Conservation (phyloP, 495 filamentous ascomycete genomes). For the Saxophila tyrrhenica region DNA sequence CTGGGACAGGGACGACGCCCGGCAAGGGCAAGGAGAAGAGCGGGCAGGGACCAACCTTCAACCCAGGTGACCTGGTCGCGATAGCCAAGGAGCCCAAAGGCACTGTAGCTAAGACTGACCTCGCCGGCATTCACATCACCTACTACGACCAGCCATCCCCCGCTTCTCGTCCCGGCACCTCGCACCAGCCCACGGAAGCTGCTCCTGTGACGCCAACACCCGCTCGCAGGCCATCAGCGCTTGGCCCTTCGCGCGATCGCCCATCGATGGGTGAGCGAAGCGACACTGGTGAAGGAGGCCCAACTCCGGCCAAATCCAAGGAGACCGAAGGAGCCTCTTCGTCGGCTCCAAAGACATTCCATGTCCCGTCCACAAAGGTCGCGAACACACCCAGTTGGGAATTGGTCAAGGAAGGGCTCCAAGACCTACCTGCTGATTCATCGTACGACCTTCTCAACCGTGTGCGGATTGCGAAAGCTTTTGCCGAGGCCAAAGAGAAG, state of each 20-base stretch:
- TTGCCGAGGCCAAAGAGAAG: constrained; percentile 50
- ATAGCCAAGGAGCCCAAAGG: constrained; percentile 46
- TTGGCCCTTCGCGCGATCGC: constrained; percentile 23
- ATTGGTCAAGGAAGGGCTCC: constrained; percentile 50
- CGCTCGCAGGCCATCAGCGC: constrained; percentile 29
- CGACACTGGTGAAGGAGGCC: constrained; percentile 44
- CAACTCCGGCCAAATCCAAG: constrained; percentile 4
- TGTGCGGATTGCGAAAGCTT: constrained; percentile 65
- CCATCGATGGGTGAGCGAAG: constrained; percentile 30
- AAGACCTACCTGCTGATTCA: constrained; percentile 56
- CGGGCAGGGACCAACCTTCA: constrained; percentile 36
- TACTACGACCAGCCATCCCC: constrained; percentile 44
- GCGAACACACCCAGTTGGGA: constrained; percentile 51
- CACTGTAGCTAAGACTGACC: constrained; percentile 35
- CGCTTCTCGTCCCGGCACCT: constrained; percentile 9
- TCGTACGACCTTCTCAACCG: constrained; percentile 82
- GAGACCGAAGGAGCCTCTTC: constrained; percentile 7
- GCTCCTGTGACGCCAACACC: constrained; percentile 36
- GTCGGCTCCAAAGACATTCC: constrained; percentile 44
- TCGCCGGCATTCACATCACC: constrained; percentile 52
- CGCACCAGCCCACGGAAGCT: constrained; percentile 13
- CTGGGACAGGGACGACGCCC: constrained; percentile 32
- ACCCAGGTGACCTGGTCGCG: constrained; percentile 67
- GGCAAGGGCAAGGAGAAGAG: constrained; percentile 65
- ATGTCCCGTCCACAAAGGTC: constrained; percentile 57